Percentiles rank a stretch among this genome's conserved stretches.
phyloP scores from a whole-genome alignment of 768 basidiomycete genomes.

The Nevesoporus exiguus region DNA sequence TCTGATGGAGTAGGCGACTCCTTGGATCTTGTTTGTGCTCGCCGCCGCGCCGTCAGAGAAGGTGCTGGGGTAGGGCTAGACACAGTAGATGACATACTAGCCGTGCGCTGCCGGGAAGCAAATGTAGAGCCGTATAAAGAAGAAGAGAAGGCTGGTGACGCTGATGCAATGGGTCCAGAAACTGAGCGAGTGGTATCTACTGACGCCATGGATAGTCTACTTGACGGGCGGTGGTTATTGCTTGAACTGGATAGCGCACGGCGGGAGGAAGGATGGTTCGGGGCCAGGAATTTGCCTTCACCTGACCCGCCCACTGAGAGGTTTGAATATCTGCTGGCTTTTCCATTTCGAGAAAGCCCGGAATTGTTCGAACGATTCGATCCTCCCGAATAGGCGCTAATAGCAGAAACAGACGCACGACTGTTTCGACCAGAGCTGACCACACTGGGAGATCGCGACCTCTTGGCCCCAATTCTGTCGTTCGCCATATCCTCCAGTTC shows the following conservation, averaged over 20 bases:
- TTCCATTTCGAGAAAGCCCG: constrained; percentile 19
- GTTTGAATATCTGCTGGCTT: constrained; percentile 28
- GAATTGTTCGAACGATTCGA: constrained; percentile 13
- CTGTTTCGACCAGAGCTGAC: constrained; percentile 64
- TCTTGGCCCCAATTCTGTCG: constrained; percentile 58
- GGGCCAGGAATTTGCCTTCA: constrained; percentile 42
- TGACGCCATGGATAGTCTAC: constrained; percentile 47
- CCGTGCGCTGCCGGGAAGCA: constrained; percentile 80
- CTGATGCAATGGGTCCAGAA: constrained; percentile 58
- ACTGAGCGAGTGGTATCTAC: constrained; percentile 58
- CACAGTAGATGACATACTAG: constrained; percentile 53
- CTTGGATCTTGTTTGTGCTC: constrained; percentile 43
- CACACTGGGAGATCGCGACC: constrained; percentile 63
- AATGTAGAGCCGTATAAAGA: constrained; percentile 62
- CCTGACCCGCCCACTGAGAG: constrained; percentile 31
- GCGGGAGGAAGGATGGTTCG: constrained; percentile 44
- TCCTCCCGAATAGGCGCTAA: constrained; percentile 21
- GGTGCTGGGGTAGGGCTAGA: constrained; percentile 33
- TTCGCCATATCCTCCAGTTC: constrained; percentile 81
- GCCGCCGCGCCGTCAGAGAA: constrained; percentile 34
- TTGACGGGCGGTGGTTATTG: constrained; percentile 49
- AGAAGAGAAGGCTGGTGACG: constrained; percentile 31
- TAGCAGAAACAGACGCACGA: constrained; percentile 48
- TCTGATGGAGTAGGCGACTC: constrained; percentile 66
- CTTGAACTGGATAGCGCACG: constrained; percentile 50